Percentiles rank a stretch among this genome's conserved stretches.
Conservation (phyloP, 176 grass and related monocot species). For the Carex scoparia region DNA sequence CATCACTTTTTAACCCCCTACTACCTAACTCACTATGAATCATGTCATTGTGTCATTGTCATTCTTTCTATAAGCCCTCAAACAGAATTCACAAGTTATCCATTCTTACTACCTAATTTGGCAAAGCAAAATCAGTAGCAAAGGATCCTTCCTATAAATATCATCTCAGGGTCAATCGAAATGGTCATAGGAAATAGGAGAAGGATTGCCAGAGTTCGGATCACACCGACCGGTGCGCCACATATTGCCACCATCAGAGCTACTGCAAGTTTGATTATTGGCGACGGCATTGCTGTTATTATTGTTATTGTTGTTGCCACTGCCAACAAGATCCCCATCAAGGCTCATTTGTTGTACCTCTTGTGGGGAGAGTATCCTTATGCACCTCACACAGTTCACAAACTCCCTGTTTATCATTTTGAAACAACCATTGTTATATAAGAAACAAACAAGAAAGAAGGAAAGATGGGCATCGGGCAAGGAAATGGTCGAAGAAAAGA, state of each 20-base stretch:
- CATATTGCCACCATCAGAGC: constrained; percentile 73
- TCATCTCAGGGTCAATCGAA: constrained; percentile 40
- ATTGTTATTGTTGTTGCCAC: constrained; percentile 48
- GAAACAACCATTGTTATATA: constrained; percentile 7
- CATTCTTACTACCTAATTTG: background rate
- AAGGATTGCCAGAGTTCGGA: constrained; percentile 60
- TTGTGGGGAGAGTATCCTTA: constrained; percentile 92
- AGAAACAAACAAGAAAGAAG: background rate
- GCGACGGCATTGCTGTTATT: constrained; percentile 17
- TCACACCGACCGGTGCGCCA: constrained; percentile 60
- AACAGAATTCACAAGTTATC: background rate
- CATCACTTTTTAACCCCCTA: background rate
- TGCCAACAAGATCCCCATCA: constrained; percentile 66
- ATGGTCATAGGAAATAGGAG: constrained; percentile 60
- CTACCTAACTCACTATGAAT: constrained; percentile 9
- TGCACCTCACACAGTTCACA: constrained; percentile 80
- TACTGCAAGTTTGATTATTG: constrained; percentile 66
- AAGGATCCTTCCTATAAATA: background rate
- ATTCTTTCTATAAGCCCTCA: constrained; percentile 3
- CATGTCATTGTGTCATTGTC: background rate
- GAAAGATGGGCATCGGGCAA: background rate
- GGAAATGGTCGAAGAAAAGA: background rate
- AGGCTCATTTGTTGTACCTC: constrained; percentile 95
- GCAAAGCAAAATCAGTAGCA: background rate
- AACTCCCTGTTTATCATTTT: constrained; percentile 69